A percentile compares a stretch with the other conserved stretches of the same genome.
phyloP scores from a whole-genome alignment of 2,329 filamentous ascomycete genomes.

The Coniella vitis region DNA sequence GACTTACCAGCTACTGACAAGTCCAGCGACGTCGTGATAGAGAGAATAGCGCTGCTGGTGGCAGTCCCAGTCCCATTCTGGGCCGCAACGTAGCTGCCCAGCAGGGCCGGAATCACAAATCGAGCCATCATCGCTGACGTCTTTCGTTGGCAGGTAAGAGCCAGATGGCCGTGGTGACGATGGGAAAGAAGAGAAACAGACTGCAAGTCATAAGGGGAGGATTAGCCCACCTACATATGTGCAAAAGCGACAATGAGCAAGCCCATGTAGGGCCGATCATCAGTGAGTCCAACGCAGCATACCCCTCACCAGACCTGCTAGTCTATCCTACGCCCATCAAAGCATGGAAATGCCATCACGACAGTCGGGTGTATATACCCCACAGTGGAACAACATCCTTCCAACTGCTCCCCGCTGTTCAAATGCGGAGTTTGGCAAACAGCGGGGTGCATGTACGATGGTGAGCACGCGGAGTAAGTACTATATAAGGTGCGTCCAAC shows the following conservation, averaged over 20 bases:
- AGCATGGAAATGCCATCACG: background rate
- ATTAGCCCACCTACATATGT: background rate
- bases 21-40: slow-evolving; percentile 5
- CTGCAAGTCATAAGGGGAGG: background rate
- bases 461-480: too few species aligned
- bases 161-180: too few species aligned
- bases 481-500: too few species aligned
- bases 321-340: background rate
- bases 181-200: too few species aligned
- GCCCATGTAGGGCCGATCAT: too few species aligned
- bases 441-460: too few species aligned
- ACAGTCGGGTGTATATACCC: background rate
- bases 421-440: slow-evolving; percentile 4
- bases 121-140: background rate
- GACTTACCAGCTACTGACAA: slow-evolving; percentile 4
- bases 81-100: slow-evolving; percentile 3
- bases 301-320: background rate
- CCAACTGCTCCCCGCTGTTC: background rate
- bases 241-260: too few species aligned
- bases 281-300: too few species aligned
- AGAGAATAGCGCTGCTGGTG: background rate
- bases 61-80: background rate
- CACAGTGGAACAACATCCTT: background rate
- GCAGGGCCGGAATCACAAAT: slow-evolving; percentile 1
- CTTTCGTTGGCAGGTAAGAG: too few species aligned